A percentile compares a stretch with the other conserved stretches of the same genome.
Evolutionary conservation across 2,329 filamentous ascomycete species (phyloP).

Genomic region (Plenodomus tracheiphilus): DNA sequence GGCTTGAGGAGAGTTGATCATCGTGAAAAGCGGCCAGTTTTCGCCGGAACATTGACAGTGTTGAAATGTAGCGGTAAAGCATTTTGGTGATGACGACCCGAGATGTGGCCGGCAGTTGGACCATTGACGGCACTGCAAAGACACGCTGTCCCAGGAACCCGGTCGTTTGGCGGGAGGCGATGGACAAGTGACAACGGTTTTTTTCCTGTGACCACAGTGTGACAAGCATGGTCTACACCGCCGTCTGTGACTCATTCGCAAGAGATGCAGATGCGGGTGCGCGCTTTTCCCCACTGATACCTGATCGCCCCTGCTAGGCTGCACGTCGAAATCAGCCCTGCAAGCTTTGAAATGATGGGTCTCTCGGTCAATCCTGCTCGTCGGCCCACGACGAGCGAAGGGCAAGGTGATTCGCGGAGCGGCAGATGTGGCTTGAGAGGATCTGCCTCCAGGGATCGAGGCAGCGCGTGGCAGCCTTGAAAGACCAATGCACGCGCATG

Average conservation of each 20-base stretch:
- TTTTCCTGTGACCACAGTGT: not conserved
- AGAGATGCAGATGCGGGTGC: not conserved
- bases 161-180: not conserved
- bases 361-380: not conserved
- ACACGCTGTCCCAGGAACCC: not conserved
- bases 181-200: not conserved
- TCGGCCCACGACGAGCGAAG: not conserved
- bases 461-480: conserved; percentile 2
- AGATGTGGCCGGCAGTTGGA: not conserved
- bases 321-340: not conserved
- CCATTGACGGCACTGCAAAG: not conserved
- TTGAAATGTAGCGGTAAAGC: not conserved
- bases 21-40: no score
- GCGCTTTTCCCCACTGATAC: not conserved
- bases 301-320: not conserved
- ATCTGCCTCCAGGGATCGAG: conserved; percentile 23
- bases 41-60: no score
- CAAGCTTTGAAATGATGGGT: not conserved
- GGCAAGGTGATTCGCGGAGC: not conserved
- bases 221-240: not conserved
- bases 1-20: not conserved
- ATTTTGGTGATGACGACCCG: not conserved
- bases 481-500: conserved; percentile 24
- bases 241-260: not conserved
- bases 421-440: not conserved